Conservation (phyloP, 164 flowering plant genomes). For the Vitis vinifera region ASM3070453v1 NC_081811.1:24511001-24511500, state of each 20-base stretch:
- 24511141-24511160: not conserved
- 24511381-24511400: constrained; percentile 6
- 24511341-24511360: not conserved
- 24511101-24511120: constrained; percentile 5
- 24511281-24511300: constrained; percentile 41
- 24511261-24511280: constrained; percentile 25
- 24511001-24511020: not conserved
- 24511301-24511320: not conserved
- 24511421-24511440: constrained; percentile 78
- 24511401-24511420: constrained; percentile 52
- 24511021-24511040: constrained; percentile 71
- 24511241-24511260: constrained; percentile 81
- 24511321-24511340: not conserved
- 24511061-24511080: constrained; percentile 71
- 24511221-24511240: constrained; percentile 74
- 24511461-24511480: constrained; percentile 99
- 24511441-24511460: constrained; percentile 97
- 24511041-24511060: constrained; percentile 76
- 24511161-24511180: not conserved
- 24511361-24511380: not conserved
- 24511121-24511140: not conserved
- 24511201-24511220: constrained; percentile 47
- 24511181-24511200: constrained; percentile 36
- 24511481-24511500: constrained; percentile 30
- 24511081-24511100: constrained; percentile 61